These are phyloP conservation scores for Penicillium sp. DNA, from an alignment of 2,329 filamentous ascomycete species.

Conservation along the genomic window DNA sequence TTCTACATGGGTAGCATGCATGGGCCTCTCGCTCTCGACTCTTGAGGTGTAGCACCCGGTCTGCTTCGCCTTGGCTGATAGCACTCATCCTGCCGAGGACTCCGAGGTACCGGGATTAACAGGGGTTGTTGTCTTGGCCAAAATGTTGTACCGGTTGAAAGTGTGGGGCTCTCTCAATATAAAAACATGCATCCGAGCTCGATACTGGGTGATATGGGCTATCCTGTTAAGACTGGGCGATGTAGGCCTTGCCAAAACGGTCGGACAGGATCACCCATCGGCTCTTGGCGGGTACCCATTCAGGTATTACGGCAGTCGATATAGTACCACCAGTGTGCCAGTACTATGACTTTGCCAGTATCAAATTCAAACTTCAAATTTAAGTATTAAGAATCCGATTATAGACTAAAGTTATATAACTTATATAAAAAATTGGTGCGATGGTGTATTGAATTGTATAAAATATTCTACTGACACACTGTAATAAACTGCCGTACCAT, in stretches of 20 bases:
- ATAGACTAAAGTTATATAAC: no score
- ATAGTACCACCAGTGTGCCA: no score
- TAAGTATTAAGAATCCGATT: no score
- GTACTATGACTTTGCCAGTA: no score
- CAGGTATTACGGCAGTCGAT: neutral
- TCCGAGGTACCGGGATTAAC: slow-evolving; percentile 1
- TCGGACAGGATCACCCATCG: no score
- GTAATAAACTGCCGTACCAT: no score
- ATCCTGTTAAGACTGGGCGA: neutral
- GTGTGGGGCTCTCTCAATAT: neutral
- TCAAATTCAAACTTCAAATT: no score
- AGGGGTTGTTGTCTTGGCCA: neutral
- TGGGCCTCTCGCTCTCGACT: slow-evolving; percentile 31
- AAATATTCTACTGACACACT: no score
- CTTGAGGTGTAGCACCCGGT: slow-evolving; percentile 30
- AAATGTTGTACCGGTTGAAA: neutral
- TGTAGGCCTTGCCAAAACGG: neutral
- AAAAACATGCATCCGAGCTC: neutral
- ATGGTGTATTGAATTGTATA: no score
- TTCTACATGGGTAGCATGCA: slow-evolving; percentile 38
- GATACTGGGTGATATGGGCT: neutral
- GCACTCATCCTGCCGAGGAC: slow-evolving; percentile 16
- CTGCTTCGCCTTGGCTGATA: slow-evolving; percentile 29
- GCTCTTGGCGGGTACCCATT: neutral
- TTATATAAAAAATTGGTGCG: no score